Base-by-base conservation (phyloP, 2,329 filamentous ascomycete species). In the Clonostachys solani region DNA sequence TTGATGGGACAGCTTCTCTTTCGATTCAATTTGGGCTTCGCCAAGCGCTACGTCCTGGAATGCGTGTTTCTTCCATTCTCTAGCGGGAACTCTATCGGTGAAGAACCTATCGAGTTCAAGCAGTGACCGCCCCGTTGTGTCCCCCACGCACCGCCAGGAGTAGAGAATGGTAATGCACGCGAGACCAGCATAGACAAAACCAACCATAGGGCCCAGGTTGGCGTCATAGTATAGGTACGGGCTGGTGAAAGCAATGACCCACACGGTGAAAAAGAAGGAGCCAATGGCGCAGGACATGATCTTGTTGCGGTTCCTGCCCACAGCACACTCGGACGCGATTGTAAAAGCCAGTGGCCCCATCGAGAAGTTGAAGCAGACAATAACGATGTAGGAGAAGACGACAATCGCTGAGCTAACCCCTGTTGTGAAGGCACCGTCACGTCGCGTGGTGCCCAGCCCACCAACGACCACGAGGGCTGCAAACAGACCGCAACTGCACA, bases 221-320 rank as follows among this genome's bases (percentile, higher is more conserved):
- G 52, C 62, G 6, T 48, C 43, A 47, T 64, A 63, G 52, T 65
- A 65, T 33, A 65, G 52, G 42, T 65, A 65, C 2, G 62, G 62
- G 8, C 50, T 51, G 6, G 61, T 64, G 47, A 65, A 65, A 7
- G 54, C 51, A 29, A 62, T 59, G 18, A 58, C 50, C 62, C 62
- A 65, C 17, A 38, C 38, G 6, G 60, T 63, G 41, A 57, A 50
- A 40, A 50, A 72, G 58, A 71, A 72, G 13, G 58, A 60, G 3
- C 58, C 65, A 7, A 73, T 65, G 5, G 66, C 58, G 29, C 59
- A 56, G 10, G 67, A 62, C 33, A 64, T 68, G 54, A 73, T 73
- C 53, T 73, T 73, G 56, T 71, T 72, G 42, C 64, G 55, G 52
- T 74, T 73, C 6, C 59, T 60, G 7, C 71, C 71, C 12, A 71